Conservation (phyloP, 1,139 yeast species). For the Magnusiomyces tetraspermus region DNA sequence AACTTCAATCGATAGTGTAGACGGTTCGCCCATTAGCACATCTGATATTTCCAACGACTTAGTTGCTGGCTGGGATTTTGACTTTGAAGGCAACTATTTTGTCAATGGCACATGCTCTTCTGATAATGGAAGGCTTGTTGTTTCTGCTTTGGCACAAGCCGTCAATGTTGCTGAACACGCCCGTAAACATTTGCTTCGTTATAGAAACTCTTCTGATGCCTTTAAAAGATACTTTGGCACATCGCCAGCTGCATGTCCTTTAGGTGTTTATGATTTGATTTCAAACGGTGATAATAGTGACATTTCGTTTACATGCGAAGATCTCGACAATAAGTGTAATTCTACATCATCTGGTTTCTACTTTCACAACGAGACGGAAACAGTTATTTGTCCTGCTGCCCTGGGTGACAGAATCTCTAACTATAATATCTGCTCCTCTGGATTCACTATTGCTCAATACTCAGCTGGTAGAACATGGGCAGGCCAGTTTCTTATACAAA, state of each 20-base stretch:
- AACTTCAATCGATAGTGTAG: too few species aligned
- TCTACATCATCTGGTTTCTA: slow-evolving; percentile 29
- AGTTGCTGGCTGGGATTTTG: slow-evolving; percentile 1
- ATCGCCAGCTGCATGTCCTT: slow-evolving; percentile 29
- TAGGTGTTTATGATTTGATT: slow-evolving; percentile 31
- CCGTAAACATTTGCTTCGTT: slow-evolving; percentile 26
- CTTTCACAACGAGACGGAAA: slow-evolving; percentile 33
- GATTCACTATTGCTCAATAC: slow-evolving; percentile 20
- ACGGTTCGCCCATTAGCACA: too few species aligned
- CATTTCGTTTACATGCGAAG: slow-evolving; percentile 33
- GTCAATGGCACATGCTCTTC: slow-evolving; percentile 7
- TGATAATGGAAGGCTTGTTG: slow-evolving; percentile 3
- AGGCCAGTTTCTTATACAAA: slow-evolving; percentile 16
- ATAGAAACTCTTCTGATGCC: slow-evolving; percentile 26
- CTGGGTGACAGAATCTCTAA: slow-evolving; percentile 21
- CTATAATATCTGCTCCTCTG: slow-evolving; percentile 22
- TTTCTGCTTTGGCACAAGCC: slow-evolving; percentile 1
- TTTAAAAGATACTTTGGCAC: slow-evolving; percentile 30
- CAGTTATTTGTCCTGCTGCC: slow-evolving; percentile 28
- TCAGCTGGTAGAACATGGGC: slow-evolving; percentile 25
- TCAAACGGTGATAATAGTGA: slow-evolving; percentile 30
- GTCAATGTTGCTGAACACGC: slow-evolving; percentile 24
- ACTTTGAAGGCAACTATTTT: not conserved
- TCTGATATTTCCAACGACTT: not conserved
- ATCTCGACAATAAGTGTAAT: slow-evolving; percentile 32